Conservation (phyloP, 106 monocot genomes). For the Alisma plantagoaquatica region DNA sequence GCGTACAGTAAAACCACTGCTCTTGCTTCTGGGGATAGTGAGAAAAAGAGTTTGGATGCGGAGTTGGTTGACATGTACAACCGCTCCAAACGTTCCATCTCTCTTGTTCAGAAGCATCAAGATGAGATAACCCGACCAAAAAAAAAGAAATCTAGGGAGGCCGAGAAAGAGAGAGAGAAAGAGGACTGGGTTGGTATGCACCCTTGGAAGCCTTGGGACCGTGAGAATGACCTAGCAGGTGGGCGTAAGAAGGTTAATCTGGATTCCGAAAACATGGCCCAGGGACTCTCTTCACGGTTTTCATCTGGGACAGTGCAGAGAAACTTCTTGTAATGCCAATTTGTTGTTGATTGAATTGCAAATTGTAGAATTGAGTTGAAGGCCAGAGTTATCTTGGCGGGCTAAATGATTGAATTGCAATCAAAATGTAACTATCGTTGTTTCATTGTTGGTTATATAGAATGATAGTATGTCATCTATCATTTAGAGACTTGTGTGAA, state of each 20-base stretch:
- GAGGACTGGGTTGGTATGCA: constrained; percentile 82
- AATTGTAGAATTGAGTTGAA: too few species aligned
- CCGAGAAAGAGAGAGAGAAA: constrained; percentile 12
- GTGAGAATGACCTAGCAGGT: constrained; percentile 82
- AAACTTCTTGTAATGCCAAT: constrained; percentile 59
- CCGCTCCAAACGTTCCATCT: constrained; percentile 44
- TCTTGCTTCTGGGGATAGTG: constrained; percentile 29
- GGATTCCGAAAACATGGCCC: constrained; percentile 47
- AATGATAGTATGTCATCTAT: too few species aligned
- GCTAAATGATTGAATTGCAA: too few species aligned
- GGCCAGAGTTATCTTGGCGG: too few species aligned
- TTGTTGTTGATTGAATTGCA: background rate
- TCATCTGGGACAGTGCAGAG: constrained; percentile 56
- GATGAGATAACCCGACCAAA: constrained; percentile 32
- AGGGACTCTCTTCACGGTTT: constrained; percentile 74
- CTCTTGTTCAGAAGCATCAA: constrained; percentile 67
- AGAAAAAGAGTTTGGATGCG: constrained; percentile 28
- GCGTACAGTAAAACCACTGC: constrained; percentile 70
- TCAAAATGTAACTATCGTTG: too few species aligned
- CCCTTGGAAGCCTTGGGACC: constrained; percentile 96
- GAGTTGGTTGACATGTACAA: constrained; percentile 85
- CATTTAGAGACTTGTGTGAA: too few species aligned
- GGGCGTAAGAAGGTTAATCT: constrained; percentile 61
- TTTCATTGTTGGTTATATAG: too few species aligned
- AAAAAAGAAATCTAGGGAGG: constrained; percentile 24